Conservation (phyloP, 176 grass and related monocot genomes). For the Guadua angustifolia region DNA sequence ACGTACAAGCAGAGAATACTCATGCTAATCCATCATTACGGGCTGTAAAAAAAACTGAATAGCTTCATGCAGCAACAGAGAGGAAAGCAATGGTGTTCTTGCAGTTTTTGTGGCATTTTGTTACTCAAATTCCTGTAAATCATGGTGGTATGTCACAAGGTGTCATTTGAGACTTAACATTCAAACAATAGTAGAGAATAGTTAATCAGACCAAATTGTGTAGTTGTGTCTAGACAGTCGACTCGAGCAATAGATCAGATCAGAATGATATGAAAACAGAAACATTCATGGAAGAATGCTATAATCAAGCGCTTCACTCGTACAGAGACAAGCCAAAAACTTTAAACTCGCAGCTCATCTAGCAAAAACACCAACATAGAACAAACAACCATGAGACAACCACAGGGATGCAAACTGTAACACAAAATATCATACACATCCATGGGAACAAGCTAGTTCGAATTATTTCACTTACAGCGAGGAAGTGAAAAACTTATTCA, state of each 20-base stretch:
- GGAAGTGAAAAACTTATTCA: slow-evolving; percentile 51
- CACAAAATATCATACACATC: slow-evolving; percentile 35
- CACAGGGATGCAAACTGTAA: neutral
- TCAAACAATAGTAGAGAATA: neutral
- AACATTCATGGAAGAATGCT: neutral
- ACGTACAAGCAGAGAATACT: neutral
- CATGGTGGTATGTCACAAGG: neutral
- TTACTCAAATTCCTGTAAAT: no score
- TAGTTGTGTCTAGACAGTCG: no score
- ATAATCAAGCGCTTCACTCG: neutral
- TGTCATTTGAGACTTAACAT: neutral
- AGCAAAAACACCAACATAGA: neutral
- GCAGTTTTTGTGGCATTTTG: no score
- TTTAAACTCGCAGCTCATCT: neutral
- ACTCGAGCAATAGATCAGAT: neutral
- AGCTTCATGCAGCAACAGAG: neutral
- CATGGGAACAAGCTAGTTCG: slow-evolving; percentile 29
- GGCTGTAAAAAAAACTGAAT: neutral
- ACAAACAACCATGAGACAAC: neutral
- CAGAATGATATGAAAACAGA: neutral
- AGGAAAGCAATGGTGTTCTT: neutral
- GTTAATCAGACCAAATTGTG: no score
- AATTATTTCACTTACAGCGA: slow-evolving; percentile 35
- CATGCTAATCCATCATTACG: neutral
- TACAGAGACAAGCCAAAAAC: neutral